These are phyloP conservation scores for Nicotiana noctiflora DNA, from an alignment of 257 asterid species.

Conservation along the genomic window DNA sequence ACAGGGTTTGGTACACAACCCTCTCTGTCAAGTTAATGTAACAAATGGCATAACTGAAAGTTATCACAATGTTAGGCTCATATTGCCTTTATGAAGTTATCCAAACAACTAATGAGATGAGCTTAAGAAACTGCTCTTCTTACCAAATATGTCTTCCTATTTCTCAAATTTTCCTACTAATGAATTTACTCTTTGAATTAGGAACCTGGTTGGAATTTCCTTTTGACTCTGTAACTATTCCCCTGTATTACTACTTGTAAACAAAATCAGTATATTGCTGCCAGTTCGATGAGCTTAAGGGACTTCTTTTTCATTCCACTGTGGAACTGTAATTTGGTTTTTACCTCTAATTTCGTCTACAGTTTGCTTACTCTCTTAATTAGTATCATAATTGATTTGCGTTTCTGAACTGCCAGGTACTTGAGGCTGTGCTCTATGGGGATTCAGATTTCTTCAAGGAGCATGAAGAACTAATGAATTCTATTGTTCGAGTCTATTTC, in stretches of 20 bases:
- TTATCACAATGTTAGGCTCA: neutral
- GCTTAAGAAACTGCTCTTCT: neutral
- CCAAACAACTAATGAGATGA: neutral
- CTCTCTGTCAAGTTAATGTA: neutral
- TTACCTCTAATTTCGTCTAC: neutral
- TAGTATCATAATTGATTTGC: neutral
- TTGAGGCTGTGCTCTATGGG: slow-evolving; percentile 78
- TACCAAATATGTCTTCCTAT: neutral
- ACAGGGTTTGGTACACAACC: neutral
- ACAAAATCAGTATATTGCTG: neutral
- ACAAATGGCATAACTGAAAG: neutral
- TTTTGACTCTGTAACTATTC: neutral
- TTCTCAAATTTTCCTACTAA: neutral
- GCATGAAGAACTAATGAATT: slow-evolving; percentile 64
- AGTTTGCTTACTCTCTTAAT: neutral
- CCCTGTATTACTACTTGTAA: neutral
- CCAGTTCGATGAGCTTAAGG: neutral
- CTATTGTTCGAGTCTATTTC: slow-evolving; percentile 68
- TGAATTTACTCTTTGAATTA: neutral
- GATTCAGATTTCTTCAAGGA: slow-evolving; percentile 61
- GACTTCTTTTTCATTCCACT: neutral
- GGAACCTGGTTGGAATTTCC: neutral
- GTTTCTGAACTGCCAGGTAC: slow-evolving; percentile 42
- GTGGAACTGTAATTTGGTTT: neutral
- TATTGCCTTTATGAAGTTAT: neutral